Conservation (phyloP, 2,329 filamentous ascomycete genomes). For the Cytospora chrysosperma region DNA sequence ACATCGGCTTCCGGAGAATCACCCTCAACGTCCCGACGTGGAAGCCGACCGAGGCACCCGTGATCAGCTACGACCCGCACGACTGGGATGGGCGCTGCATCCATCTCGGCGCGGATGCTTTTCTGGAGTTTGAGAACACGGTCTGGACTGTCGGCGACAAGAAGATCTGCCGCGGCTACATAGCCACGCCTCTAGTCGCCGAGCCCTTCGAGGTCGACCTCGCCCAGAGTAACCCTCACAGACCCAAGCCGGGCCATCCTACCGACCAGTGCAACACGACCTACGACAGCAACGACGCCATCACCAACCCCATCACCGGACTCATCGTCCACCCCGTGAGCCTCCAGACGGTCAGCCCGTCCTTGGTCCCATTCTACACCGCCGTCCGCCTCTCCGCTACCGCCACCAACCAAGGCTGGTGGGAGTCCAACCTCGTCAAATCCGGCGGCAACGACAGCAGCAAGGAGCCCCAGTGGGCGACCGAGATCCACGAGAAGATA, state of each 20-base stretch:
- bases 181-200: slow-evolving; percentile 51
- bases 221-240: slow-evolving; percentile 20
- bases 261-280: slow-evolving; percentile 46
- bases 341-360: slow-evolving; percentile 33
- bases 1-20: slow-evolving; percentile 55
- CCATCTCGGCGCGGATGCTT: slow-evolving; percentile 51
- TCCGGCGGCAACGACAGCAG: slow-evolving; percentile 24
- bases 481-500: slow-evolving; percentile 44
- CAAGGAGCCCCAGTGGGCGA: slow-evolving; percentile 45
- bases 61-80: slow-evolving; percentile 38
- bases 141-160: slow-evolving; percentile 43
- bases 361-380: slow-evolving; percentile 47
- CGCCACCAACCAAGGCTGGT: slow-evolving; percentile 51
- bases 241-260: slow-evolving; percentile 36
- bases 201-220: slow-evolving; percentile 52
- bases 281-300: slow-evolving; percentile 34
- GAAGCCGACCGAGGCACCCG: slow-evolving; percentile 35
- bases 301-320: slow-evolving; percentile 50
- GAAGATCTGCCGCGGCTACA: slow-evolving; percentile 50
- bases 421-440: slow-evolving; percentile 44
- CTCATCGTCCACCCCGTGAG: slow-evolving; percentile 44
- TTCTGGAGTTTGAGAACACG: slow-evolving; percentile 55
- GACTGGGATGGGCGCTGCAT: slow-evolving; percentile 51
- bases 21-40: slow-evolving; percentile 40
- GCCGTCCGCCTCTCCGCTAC: slow-evolving; percentile 54